Evolutionary conservation across 371 early-diverging fungal genomes (phyloP).

Genomic region (Zancudomyces culisetae): DNA sequence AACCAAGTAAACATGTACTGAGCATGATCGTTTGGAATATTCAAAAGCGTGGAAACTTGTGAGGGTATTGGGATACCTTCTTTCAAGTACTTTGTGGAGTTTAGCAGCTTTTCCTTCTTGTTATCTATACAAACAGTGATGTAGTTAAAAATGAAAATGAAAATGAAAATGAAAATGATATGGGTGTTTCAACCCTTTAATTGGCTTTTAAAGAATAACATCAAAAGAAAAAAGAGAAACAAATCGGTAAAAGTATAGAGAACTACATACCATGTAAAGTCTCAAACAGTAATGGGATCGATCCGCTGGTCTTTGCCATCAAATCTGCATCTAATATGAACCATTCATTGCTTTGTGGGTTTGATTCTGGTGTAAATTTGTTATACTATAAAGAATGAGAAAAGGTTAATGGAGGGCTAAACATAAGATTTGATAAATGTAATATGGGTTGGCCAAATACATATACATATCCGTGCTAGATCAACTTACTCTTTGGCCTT

Average conservation of each 20-base stretch:
- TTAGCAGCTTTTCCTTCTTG: neutral
- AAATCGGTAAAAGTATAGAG: constrained; percentile 2
- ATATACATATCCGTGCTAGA: no score
- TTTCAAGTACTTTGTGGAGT: neutral
- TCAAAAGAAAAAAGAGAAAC: constrained; percentile 31
- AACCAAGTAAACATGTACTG: constrained; percentile 68
- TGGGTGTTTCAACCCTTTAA: no score
- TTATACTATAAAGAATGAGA: no score
- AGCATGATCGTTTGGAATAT: constrained; percentile 65
- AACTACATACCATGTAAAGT: constrained; percentile 22
- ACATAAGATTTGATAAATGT: no score
- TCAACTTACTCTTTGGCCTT: constrained; percentile 2
- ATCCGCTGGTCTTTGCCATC: constrained; percentile 41
- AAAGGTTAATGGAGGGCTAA: no score
- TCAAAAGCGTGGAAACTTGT: constrained; percentile 26
- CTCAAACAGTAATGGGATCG: constrained; percentile 58
- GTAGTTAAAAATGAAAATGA: no score
- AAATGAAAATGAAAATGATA: no score
- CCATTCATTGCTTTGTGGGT: constrained; percentile 53
- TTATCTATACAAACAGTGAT: no score
- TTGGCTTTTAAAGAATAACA: constrained; percentile 41
- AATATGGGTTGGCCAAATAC: no score
- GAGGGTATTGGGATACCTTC: neutral
- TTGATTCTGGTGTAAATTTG: constrained; percentile 46
- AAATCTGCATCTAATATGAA: constrained; percentile 55